Percentiles rank a stretch among this genome's conserved stretches.
phyloP scores from a whole-genome alignment of 495 filamentous ascomycete genomes.

The Collariella sp. region DNA sequence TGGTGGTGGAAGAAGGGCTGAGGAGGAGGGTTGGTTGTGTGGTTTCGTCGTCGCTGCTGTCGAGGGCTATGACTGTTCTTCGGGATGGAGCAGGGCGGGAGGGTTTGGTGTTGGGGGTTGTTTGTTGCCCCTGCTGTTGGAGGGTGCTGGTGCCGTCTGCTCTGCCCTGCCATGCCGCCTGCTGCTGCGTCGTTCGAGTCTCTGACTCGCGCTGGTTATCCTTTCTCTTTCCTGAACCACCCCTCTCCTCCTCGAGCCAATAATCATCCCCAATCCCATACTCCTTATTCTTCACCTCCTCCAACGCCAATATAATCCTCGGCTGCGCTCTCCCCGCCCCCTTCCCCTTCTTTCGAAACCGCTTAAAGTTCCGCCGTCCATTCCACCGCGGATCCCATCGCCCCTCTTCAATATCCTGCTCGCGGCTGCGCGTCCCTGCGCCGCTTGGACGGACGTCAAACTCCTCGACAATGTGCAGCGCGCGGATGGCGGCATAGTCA shows the following conservation, averaged over 20 bases:
- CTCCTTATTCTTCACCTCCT: conserved; percentile 68
- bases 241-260: conserved; percentile 50
- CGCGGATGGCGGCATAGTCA: conserved; percentile 61
- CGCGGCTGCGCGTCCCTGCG: conserved; percentile 23
- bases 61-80: conserved; percentile 20
- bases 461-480: conserved; percentile 69
- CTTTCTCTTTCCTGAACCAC: conserved; percentile 21
- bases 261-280: conserved; percentile 81
- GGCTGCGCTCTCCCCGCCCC: conserved; percentile 37
- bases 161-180: neutral
- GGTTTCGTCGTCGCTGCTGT: conserved; percentile 39
- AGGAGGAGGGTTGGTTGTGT: no score
- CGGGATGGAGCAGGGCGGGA: no score
- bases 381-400: conserved; percentile 93
- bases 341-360: conserved; percentile 61
- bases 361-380: conserved; percentile 94
- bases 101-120: no score
- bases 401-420: conserved; percentile 41
- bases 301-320: conserved; percentile 65
- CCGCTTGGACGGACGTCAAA: conserved; percentile 51
- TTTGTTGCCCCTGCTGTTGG: no score
- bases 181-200: conserved; percentile 13
- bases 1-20: no score
- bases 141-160: no score
- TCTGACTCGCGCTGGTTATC: conserved; percentile 21